Conservation (phyloP, 1,284 basidiomycete species). For the Schizophyllum commune region DNA sequence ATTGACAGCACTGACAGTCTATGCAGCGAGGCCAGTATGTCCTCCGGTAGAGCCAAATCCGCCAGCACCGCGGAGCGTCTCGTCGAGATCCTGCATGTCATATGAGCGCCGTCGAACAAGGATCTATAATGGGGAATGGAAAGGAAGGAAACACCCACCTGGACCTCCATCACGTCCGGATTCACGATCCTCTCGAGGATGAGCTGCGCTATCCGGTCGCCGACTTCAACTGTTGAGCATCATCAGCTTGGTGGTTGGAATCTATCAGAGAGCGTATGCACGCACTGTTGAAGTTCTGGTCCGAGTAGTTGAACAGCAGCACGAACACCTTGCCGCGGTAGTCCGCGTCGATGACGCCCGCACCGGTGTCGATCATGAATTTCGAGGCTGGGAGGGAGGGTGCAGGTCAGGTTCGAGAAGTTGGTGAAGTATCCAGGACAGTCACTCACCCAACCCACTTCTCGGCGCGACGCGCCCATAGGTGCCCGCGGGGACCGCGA, state of each 20-base stretch:
- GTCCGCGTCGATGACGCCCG: slow-evolving; percentile 94
- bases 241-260: not conserved
- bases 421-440: too few relatives aligned
- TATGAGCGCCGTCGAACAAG: not conserved
- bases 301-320: slow-evolving; percentile 90
- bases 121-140: not conserved
- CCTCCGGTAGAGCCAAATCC: slow-evolving; percentile 97
- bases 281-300: slow-evolving; percentile 81
- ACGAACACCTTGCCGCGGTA: slow-evolving; percentile 92
- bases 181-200: slow-evolving; percentile 89
- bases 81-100: slow-evolving; percentile 61
- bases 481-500: slow-evolving; percentile 88
- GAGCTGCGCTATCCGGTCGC: slow-evolving; percentile 92
- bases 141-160: slow-evolving; percentile 40
- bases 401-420: not conserved
- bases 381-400: slow-evolving; percentile 65
- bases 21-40: slow-evolving; percentile 26
- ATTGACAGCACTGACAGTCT: not conserved
- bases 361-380: slow-evolving; percentile 95
- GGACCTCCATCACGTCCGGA: slow-evolving; percentile 80
- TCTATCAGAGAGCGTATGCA: slow-evolving; percentile 7
- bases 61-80: slow-evolving; percentile 77
- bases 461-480: slow-evolving; percentile 96
- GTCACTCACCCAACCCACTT: slow-evolving; percentile 76
- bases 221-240: slow-evolving; percentile 62